phyloP scores from a whole-genome alignment of 2,329 filamentous ascomycete genomes.

The Corynespora cassiicola region DNA sequence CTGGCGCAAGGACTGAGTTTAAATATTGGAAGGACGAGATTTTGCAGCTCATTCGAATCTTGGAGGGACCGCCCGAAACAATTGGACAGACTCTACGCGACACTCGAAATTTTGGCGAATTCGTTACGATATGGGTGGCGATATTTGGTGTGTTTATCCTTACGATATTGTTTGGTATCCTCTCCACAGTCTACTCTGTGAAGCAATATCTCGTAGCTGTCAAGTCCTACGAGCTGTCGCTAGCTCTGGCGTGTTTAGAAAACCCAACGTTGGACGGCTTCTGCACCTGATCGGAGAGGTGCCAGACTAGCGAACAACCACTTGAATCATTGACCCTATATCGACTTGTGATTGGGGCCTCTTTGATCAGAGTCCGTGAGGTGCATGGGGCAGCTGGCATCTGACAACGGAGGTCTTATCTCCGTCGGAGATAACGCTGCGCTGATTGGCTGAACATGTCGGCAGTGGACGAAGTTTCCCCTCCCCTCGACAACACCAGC shows the following conservation, averaged over 20 bases:
- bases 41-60: conserved; percentile 4
- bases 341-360: no score
- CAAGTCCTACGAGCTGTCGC: conserved; percentile 14
- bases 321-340: no score
- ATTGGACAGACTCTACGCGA: conserved; percentile 11
- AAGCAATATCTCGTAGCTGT: conserved; percentile 17
- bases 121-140: conserved; percentile 12
- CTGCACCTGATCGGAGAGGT: neutral
- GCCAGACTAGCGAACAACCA: no score
- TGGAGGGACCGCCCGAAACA: conserved; percentile 13
- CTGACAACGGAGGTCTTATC: no score
- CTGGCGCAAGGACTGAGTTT: conserved; percentile 11
- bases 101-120: conserved; percentile 9
- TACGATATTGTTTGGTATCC: conserved; percentile 17
- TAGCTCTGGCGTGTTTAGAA: conserved; percentile 15
- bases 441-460: no score
- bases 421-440: no score
- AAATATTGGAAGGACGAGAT: conserved; percentile 13
- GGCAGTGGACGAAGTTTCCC: no score
- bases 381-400: no score
- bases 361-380: no score
- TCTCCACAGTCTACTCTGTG: conserved; percentile 15
- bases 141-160: conserved; percentile 17
- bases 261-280: no score
- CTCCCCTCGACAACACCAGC: no score